Evolutionary conservation across 2,329 filamentous ascomycete genomes (phyloP).

Genomic region (Cadophora sp.): DNA sequence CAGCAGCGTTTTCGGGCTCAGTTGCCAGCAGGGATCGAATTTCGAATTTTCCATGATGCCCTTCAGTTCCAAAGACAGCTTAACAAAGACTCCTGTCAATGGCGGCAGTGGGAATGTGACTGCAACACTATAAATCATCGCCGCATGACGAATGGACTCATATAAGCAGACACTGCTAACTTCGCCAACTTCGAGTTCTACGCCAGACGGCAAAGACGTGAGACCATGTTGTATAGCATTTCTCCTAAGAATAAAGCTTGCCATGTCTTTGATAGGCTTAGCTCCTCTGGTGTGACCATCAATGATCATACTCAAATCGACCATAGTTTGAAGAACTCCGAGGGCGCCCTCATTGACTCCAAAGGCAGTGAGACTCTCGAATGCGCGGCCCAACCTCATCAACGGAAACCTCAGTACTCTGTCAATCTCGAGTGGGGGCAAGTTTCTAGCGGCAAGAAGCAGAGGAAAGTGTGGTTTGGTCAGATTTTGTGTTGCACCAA

Average conservation of each 20-base stretch:
- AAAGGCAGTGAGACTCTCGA: constrained; percentile 13
- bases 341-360: constrained; percentile 8
- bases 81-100: constrained; percentile 20
- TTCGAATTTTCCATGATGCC: constrained; percentile 19
- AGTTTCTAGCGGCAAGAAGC: background rate
- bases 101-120: constrained; percentile 22
- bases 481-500: constrained; percentile 25
- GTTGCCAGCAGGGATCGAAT: constrained; percentile 19
- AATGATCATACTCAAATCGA: constrained; percentile 26
- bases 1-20: constrained; percentile 12
- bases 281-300: constrained; percentile 22
- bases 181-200: constrained; percentile 19
- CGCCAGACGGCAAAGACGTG: constrained; percentile 20
- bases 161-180: constrained; percentile 22
- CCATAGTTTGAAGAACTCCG: constrained; percentile 19
- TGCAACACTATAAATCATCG: constrained; percentile 25
- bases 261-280: constrained; percentile 19
- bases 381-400: constrained; percentile 14
- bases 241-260: constrained; percentile 17
- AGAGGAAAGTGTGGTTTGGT: constrained; percentile 26
- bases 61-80: constrained; percentile 5
- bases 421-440: background rate
- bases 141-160: constrained; percentile 25
- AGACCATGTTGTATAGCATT: constrained; percentile 24
- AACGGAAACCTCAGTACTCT: background rate